Evolutionary conservation across 1,284 basidiomycete genomes (phyloP), one percentile per base, ranked within the genome.

Genomic region (Ganoderma leucocontextum): DNA sequence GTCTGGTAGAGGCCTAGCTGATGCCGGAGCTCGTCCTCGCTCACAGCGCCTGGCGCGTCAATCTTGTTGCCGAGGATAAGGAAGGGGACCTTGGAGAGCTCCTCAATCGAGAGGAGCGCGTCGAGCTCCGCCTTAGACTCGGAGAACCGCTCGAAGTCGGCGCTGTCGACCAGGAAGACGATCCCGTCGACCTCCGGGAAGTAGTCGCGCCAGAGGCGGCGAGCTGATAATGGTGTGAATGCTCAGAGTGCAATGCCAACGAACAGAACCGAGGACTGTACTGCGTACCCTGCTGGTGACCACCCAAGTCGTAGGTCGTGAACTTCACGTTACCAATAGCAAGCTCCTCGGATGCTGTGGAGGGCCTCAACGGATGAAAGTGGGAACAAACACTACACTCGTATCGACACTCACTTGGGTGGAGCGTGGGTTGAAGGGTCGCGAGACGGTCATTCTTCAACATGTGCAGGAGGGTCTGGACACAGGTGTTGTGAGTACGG

Each of bases 121-220:
- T 99, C 98, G 60, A 99, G 91, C 84, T 99, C 98, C 13, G 95
- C 95, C 82, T 98, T 98, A 71, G 95, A 95, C 83, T 99, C 98
- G 9, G 91, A 82, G 82, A 99, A 98, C 61, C 98, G 95, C 83
- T 99, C 97, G 77, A 92, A 91, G 84, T 99, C 98, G 74, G 96
- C 95, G 72, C 91, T 93, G 85, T 99, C 98, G 72, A 99, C 97
- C 68, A 99, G 87, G 89, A 99, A 99, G 79, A 99, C 91, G 76
- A 99, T 99, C 41, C 96, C 98, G 79, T 99, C 96, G 57, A 99
- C 98, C 83, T 99, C 98, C 66, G 98, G 97, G 91, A 99, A 99
- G 86, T 99, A 99, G 82, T 99, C 97, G 73, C 96, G 92, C 98
- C 98, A 99, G 79, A 99, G 92, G 76, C 98, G 94, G 76, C 98